Conservation (phyloP, 2,329 filamentous ascomycete species). For the Hypoxylon sp. region DNA sequence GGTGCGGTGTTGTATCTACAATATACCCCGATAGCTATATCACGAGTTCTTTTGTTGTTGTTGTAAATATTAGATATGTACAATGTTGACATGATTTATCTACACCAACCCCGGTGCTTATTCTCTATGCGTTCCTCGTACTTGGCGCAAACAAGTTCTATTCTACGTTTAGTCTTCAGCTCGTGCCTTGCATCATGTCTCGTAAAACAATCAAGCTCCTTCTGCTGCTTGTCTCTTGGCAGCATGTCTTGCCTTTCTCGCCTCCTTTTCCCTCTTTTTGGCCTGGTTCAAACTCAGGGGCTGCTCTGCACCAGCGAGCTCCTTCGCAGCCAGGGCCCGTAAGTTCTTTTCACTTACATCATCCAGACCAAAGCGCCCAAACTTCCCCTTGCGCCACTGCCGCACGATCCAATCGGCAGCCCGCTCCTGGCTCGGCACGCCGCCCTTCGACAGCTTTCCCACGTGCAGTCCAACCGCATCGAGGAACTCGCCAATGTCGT, state of each 20-base stretch:
- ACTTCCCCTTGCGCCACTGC: conserved; percentile 81
- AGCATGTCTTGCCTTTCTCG: conserved; percentile 59
- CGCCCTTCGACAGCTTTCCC: conserved; percentile 82
- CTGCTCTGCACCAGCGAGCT: conserved; percentile 61
- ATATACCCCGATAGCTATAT: conserved; percentile 47
- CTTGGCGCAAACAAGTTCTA: not conserved
- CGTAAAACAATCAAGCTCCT: conserved; percentile 11
- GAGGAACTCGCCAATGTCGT: conserved; percentile 83
- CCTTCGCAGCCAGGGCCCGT: conserved; percentile 59
- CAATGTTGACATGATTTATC: conserved; percentile 22
- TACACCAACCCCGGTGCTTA: not conserved
- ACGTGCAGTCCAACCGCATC: conserved; percentile 78
- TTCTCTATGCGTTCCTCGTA: not conserved
- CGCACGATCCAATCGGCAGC: conserved; percentile 86
- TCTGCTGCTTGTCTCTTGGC: conserved; percentile 54
- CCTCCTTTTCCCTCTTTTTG: conserved; percentile 75
- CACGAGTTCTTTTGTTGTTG: conserved; percentile 20
- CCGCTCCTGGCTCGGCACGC: conserved; percentile 77
- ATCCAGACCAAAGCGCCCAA: conserved; percentile 87
- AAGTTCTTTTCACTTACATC: conserved; percentile 75
- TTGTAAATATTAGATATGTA: conserved; percentile 36
- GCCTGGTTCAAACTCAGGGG: conserved; percentile 77
- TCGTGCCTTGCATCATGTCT: not conserved
- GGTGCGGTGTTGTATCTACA: conserved; percentile 43
- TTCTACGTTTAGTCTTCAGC: not conserved